phyloP scores from a whole-genome alignment of 2,329 filamentous ascomycete species.

The Trichoderma koningiopsis region DNA sequence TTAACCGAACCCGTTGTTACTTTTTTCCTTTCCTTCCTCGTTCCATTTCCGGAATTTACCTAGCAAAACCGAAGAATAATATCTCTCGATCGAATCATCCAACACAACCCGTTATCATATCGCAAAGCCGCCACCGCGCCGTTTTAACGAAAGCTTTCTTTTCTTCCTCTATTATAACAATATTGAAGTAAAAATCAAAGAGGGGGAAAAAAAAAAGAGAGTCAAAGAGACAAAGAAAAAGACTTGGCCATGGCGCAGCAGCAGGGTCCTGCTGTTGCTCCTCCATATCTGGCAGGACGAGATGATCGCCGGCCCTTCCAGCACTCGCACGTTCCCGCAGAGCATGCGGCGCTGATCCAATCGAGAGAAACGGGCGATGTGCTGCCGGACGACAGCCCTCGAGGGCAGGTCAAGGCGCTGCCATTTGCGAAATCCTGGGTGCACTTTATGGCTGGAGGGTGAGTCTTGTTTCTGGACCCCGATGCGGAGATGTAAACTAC shows the following conservation, averaged over 20 bases:
- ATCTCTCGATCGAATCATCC: not conserved
- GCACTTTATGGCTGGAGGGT: conserved; percentile 91
- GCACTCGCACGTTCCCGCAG: conserved; percentile 36
- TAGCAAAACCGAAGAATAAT: not conserved
- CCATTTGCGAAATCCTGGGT: conserved; percentile 80
- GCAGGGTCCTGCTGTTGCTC: conserved; percentile 12
- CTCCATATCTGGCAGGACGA: conserved; percentile 36
- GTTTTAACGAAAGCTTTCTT: not conserved
- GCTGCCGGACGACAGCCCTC: conserved; percentile 46
- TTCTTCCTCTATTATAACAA: not conserved
- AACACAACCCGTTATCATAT: not conserved
- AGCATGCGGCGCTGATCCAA: conserved; percentile 51
- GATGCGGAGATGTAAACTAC: no score
- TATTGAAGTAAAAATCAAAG: not conserved
- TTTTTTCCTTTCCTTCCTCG: no score
- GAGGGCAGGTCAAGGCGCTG: conserved; percentile 43
- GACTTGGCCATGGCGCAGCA: conserved; percentile 19
- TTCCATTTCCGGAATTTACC: no score
- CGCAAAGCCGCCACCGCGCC: not conserved
- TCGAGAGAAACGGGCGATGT: conserved; percentile 64
- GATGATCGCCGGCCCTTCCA: conserved; percentile 38
- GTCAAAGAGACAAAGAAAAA: not conserved
- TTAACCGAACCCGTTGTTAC: not conserved
- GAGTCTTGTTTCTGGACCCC: conserved; percentile 39
- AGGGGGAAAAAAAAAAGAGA: no score